phyloP scores from a whole-genome alignment of 2,329 filamentous ascomycete species.

The Tolypocladium capitatum region DNA sequence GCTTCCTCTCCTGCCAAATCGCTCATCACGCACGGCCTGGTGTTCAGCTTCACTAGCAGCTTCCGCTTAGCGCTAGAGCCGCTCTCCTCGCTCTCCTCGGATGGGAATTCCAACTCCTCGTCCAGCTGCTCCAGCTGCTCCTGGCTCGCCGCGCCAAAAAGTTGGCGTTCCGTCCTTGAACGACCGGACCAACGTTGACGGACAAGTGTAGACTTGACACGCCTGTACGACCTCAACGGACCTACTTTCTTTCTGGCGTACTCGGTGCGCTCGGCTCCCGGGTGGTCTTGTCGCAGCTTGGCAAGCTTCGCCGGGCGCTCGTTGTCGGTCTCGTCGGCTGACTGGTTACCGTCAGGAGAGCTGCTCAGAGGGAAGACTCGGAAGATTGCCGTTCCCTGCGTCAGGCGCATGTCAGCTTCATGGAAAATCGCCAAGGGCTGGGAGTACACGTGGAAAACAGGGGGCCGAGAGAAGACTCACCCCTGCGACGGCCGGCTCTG shows the following conservation, averaged over 20 bases:
- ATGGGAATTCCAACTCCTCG: not conserved
- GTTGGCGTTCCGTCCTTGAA: not conserved
- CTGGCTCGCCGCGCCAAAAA: not conserved
- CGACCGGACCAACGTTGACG: not conserved
- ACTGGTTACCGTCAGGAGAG: not conserved
- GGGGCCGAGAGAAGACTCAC: not conserved
- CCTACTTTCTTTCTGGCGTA: not conserved
- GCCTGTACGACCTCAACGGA: not conserved
- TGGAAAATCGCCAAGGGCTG: not conserved
- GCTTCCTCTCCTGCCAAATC: too few species aligned
- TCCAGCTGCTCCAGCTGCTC: not conserved
- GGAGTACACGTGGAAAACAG: too few species aligned
- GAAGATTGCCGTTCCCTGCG: not conserved
- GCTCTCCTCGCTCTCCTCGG: not conserved
- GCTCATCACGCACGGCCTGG: not conserved
- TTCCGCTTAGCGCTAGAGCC: not conserved
- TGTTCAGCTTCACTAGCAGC: not conserved
- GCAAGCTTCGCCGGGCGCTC: not conserved
- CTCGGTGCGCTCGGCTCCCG: not conserved
- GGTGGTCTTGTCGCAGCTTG: not conserved
- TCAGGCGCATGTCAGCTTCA: not conserved
- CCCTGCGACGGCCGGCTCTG: too few species aligned
- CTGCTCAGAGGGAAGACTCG: not conserved
- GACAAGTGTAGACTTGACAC: not conserved
- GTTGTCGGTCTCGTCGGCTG: not conserved